A percentile compares a stretch with the other conserved stretches of the same genome.
These are phyloP conservation scores for Lycium barbarum DNA, from an alignment of 257 asterid genomes.

Conservation along the genomic window DNA sequence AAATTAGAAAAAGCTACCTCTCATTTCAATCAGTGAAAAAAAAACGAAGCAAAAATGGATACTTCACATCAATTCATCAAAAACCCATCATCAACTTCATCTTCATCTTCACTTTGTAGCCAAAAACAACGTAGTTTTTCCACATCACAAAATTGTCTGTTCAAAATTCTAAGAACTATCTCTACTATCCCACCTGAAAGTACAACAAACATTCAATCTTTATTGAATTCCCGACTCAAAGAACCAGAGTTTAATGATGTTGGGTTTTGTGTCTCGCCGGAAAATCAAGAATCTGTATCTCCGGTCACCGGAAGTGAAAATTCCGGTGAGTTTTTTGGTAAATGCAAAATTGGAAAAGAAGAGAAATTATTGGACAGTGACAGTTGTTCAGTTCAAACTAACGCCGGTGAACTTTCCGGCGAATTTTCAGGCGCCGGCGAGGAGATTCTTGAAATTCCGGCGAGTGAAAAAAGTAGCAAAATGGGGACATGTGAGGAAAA, in stretches of 20 bases:
- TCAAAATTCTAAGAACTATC: constrained; percentile 36
- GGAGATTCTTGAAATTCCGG: not conserved
- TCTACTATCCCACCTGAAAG: constrained; percentile 26
- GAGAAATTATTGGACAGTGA: not conserved
- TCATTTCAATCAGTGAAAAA: not conserved
- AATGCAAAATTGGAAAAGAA: not conserved
- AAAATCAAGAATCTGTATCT: not conserved
- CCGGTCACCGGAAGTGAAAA: not conserved
- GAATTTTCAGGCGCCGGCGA: not conserved
- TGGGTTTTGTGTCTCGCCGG: constrained; percentile 18
- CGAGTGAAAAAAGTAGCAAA: no score
- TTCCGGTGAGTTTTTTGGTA: constrained; percentile 24
- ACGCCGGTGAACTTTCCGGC: not conserved
- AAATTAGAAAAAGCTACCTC: not conserved
- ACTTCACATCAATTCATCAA: not conserved
- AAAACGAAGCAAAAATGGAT: not conserved
- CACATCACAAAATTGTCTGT: constrained; percentile 33
- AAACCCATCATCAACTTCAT: not conserved
- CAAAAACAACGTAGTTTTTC: constrained; percentile 17
- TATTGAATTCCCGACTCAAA: not conserved
- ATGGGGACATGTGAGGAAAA: not conserved
- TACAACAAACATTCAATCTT: not conserved
- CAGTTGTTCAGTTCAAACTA: not conserved
- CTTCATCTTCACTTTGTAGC: not conserved
- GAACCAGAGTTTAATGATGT: not conserved